Base-by-base conservation (phyloP, 805 yeast genomes). In the Huiozyma naganishii region DNA sequence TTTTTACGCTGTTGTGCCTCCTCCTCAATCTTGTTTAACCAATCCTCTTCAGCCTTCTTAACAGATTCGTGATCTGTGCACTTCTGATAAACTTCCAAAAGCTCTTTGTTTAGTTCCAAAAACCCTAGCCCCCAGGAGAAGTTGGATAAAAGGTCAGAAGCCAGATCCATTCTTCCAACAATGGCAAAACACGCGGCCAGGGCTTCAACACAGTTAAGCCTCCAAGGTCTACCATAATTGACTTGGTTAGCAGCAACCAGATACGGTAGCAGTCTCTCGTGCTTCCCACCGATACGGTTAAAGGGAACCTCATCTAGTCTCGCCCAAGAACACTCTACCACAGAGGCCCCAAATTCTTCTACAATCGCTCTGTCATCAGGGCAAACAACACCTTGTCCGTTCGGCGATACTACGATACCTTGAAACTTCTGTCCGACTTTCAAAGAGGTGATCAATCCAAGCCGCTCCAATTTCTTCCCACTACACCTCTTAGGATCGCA, bases 241-340 rank as follows among this genome's bases (percentile, higher is more conserved):
- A 94, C 97, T 29, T 95, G 95, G 59, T 92, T 92, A 0, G 97
- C 95, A 5, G 97, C 97, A 7, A 92, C 88, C 40, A 92, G 67
- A 54, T 90, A 92, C 0, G 98, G 98, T 45, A 92, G 46, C 8
- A 92, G 68, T 40, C 98, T 70, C 58, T 90, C 95, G 54, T 86
- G 72, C 48, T 76, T 78, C 5, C 97, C 97, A 4, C 97, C 97
- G 46, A 92, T 88, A 57, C 84, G 86, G 47, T 73, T 68, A 64
- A 92, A 92, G 5, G 98, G 98, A n/a, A 92, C 79, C 61, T 92
- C 98, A 44, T 88, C 95, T n/a, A 92, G 62, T 44, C 97, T 70
- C 0, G 98, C 98, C 98, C 98, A 92, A 1, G 96, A 87, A 64
- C 97, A 90, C 61, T 92, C 98, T 2, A 92, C 97, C 7, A 92